Base-by-base conservation (phyloP, 495 filamentous ascomycete genomes). In the Hypoxylon crocopeplum region DNA sequence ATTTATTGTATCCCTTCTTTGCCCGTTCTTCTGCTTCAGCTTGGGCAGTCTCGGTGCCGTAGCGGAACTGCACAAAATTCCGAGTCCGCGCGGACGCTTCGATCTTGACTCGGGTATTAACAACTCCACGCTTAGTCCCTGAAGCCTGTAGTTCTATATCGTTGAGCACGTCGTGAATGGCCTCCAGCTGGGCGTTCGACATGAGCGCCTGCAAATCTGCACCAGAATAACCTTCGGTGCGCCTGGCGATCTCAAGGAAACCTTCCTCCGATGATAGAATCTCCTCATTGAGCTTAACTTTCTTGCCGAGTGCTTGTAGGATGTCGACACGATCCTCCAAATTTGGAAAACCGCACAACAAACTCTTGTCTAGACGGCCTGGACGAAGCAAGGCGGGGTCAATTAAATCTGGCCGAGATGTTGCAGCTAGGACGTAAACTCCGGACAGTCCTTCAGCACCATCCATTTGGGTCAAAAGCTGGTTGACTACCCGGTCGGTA, bases 381-480 rank as follows among this genome's bases (percentile, higher is more conserved):
- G 94, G 94, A 33, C 94, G 81, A 32, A 98, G 75, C 22, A 98
- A 76, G 2, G 94, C 94, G 1, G 94, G 93, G 67, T 98, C 94
- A 37, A 98, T 98, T 5, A 98, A 69, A 71, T 98, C 95, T 0
- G 94, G 94, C 20, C 94, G 77, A 2, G 84, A 89, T 1, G 94
- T 98, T 11, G 94, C 94, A 21, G 94, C 94, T 3, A 98, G 84
- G 1, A 98, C 94, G 65, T 98, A 98, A 1, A 98, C 94, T 0
- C 95, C 95, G 0, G 86, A 89, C 4, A 98, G 74, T 13, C 95
- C 94, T 69, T 98, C 95, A 1, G 95, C 95, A 67, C 94, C 94
- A 67, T 98, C 94, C 95, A 98, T 98, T 73, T 97, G 95, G 3
- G 94, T 98, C 7, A 98, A 79, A 38, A 98, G 84, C 77, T 98